These are phyloP conservation scores for Daldinia eschscholtzii DNA, from an alignment of 2,329 filamentous ascomycete genomes.

Conservation along the genomic window DNA sequence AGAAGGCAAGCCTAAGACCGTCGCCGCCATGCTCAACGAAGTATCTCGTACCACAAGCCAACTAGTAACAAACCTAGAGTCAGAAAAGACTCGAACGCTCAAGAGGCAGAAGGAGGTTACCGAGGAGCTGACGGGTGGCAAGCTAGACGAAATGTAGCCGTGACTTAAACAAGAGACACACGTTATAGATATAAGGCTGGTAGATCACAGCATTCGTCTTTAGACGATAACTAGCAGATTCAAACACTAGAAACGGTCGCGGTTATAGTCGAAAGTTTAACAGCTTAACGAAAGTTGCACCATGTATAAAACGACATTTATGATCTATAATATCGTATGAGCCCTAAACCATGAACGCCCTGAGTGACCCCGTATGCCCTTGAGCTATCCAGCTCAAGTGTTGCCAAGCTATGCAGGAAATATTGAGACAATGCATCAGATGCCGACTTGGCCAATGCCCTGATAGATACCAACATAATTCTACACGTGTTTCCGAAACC, in stretches of 20 bases:
- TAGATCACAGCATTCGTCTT: conserved; percentile 10
- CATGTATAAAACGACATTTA: conserved; percentile 46
- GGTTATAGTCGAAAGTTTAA: conserved; percentile 22
- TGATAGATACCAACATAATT: conserved; percentile 30
- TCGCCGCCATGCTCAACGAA: conserved; percentile 60
- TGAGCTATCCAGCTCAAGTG: conserved; percentile 35
- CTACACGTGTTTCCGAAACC: conserved; percentile 31
- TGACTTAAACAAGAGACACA: neutral
- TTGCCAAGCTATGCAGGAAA: conserved; percentile 42
- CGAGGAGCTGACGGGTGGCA: conserved; percentile 71
- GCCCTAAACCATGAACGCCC: conserved; percentile 37
- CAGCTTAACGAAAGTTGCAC: conserved; percentile 42
- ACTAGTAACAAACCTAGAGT: conserved; percentile 53
- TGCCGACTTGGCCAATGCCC: conserved; percentile 26
- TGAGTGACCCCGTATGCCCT: conserved; percentile 40
- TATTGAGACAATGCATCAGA: conserved; percentile 24
- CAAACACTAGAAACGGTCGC: neutral
- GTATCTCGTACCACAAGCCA: conserved; percentile 48
- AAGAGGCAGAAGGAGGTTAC: conserved; percentile 68
- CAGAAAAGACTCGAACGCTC: conserved; percentile 60
- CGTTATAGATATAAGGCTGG: conserved; percentile 7
- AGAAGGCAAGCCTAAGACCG: conserved; percentile 60
- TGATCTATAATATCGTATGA: conserved; percentile 38
- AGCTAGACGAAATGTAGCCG: conserved; percentile 57
- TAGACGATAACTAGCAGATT: neutral